Conservation (phyloP, 106 monocot species). For the Dioscorea alata region DNA sequence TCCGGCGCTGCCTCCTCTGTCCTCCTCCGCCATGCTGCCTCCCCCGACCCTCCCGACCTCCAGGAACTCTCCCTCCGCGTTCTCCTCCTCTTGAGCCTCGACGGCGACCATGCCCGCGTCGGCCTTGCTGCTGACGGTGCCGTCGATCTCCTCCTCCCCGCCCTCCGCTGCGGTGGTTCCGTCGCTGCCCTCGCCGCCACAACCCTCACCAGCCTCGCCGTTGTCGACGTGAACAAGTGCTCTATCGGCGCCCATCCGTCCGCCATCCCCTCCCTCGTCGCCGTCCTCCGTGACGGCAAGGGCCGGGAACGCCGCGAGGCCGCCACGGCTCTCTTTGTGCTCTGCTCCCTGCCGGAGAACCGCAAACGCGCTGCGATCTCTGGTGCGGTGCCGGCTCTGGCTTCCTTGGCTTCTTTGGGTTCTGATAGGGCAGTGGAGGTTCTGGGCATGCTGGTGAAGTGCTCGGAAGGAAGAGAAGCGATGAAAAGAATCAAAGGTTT, state of each 20-base stretch:
- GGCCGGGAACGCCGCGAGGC: slow-evolving; percentile 37
- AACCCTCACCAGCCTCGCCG: slow-evolving; percentile 45
- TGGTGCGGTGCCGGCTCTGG: slow-evolving; percentile 38
- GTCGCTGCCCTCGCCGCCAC: slow-evolving; percentile 47
- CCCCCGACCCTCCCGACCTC: slow-evolving; percentile 25
- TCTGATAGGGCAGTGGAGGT: slow-evolving; percentile 58
- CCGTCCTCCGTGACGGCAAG: slow-evolving; percentile 21
- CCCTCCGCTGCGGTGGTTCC: slow-evolving; percentile 8
- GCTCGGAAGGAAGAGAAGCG: slow-evolving; percentile 44
- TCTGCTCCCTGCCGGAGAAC: slow-evolving; percentile 58
- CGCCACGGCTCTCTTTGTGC: slow-evolving; percentile 41
- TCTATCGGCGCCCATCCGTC: slow-evolving; percentile 49
- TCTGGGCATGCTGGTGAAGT: slow-evolving; percentile 44
- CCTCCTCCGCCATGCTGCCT: slow-evolving; percentile 20
- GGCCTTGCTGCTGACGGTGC: slow-evolving; percentile 70
- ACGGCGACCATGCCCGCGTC: slow-evolving; percentile 60
- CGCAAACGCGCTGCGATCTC: slow-evolving; percentile 25
- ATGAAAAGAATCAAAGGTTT: slow-evolving; percentile 29
- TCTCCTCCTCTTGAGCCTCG: slow-evolving; percentile 46
- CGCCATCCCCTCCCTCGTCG: slow-evolving; percentile 28
- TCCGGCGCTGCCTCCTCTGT: slow-evolving; percentile 12
- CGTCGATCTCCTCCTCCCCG: slow-evolving; percentile 25
- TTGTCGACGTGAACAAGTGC: slow-evolving; percentile 62
- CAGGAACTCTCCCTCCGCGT: slow-evolving; percentile 38
- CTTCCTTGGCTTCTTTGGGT: slow-evolving; percentile 32